A percentile compares a stretch with the other conserved stretches of the same genome.
phyloP scores from a whole-genome alignment of 1,284 basidiomycete genomes.

The Phaffia rhodozyma region DNA sequence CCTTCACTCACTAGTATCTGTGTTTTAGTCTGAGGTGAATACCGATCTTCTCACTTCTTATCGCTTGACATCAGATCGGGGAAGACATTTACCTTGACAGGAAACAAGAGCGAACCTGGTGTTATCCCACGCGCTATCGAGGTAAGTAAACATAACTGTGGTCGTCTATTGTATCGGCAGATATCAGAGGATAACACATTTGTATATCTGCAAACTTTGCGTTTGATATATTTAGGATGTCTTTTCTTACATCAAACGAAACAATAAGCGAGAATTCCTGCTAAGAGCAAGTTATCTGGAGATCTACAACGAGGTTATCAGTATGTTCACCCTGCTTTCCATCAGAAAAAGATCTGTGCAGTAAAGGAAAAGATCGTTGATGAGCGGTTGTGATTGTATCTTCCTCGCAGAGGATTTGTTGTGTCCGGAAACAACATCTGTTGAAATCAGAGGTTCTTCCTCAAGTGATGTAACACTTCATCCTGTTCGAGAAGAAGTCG shows the following conservation, averaged over 20 bases:
- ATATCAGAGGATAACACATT: not conserved
- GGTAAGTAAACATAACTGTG: slow-evolving; percentile 8
- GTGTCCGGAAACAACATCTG: slow-evolving; percentile 22
- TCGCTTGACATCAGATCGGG: slow-evolving; percentile 39
- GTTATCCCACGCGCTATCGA: slow-evolving; percentile 85
- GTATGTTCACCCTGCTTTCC: slow-evolving; percentile 45
- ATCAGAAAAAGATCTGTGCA: too few species aligned
- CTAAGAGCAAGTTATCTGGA: slow-evolving; percentile 89
- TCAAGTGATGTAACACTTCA: slow-evolving; percentile 50
- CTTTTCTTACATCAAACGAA: slow-evolving; percentile 55
- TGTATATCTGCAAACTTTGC: too few species aligned
- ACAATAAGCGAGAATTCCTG: slow-evolving; percentile 72
- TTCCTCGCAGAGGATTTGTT: slow-evolving; percentile 26
- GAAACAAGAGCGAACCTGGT: slow-evolving; percentile 71
- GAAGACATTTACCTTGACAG: slow-evolving; percentile 83
- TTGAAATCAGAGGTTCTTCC: slow-evolving; percentile 16
- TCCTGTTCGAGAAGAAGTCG: slow-evolving; percentile 77
- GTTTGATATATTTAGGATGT: slow-evolving; percentile 46
- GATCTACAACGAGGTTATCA: slow-evolving; percentile 90
- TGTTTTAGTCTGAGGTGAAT: slow-evolving; percentile 6
- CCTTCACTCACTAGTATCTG: slow-evolving; percentile 24
- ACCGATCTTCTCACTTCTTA: not conserved
- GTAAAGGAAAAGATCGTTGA: not conserved
- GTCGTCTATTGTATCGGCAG: slow-evolving; percentile 27
- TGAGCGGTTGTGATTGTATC: slow-evolving; percentile 18